Conservation (phyloP, 352 stramenopile genomes). For the Phytophthora constricta region DNA sequence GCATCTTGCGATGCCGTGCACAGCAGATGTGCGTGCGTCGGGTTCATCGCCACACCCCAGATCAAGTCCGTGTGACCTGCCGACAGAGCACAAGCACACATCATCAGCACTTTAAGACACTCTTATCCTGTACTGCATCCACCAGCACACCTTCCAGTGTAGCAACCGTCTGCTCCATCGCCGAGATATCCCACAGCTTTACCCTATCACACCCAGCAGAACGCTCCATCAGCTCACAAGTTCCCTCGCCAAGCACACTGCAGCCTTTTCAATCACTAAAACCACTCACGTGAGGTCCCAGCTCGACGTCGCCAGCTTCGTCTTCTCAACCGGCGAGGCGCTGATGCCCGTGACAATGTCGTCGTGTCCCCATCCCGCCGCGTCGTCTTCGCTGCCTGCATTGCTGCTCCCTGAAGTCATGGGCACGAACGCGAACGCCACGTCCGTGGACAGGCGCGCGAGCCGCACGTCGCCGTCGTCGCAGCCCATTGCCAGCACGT, state of each 20-base stretch:
- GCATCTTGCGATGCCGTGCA: constrained; percentile 72
- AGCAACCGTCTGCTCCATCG: constrained; percentile 53
- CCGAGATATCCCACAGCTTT: constrained; percentile 76
- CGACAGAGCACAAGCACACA: constrained; percentile 4
- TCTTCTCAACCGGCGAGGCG: constrained; percentile 51
- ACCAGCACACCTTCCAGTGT: constrained; percentile 56
- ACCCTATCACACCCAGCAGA: constrained; percentile 40
- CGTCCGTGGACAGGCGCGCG: constrained; percentile 43
- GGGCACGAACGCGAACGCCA: constrained; percentile 50
- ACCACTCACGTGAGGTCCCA: constrained; percentile 72
- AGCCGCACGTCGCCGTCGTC: constrained; percentile 80
- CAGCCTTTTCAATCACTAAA: background rate
- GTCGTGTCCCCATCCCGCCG: constrained; percentile 58
- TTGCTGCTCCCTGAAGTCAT: constrained; percentile 15
- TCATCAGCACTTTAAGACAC: background rate
- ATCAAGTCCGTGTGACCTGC: constrained; percentile 76
- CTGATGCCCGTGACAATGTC: constrained; percentile 71
- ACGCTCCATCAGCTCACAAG: background rate
- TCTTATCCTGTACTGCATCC: background rate
- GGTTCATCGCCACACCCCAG: constrained; percentile 69
- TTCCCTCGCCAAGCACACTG: no score
- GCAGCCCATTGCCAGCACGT: constrained; percentile 68
- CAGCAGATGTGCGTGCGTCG: constrained; percentile 45
- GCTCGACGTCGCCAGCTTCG: constrained; percentile 56
- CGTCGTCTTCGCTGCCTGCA: constrained; percentile 14